Base-by-base conservation (phyloP, 352 stramenopile species). In the Pythium sukuiense region DNA sequence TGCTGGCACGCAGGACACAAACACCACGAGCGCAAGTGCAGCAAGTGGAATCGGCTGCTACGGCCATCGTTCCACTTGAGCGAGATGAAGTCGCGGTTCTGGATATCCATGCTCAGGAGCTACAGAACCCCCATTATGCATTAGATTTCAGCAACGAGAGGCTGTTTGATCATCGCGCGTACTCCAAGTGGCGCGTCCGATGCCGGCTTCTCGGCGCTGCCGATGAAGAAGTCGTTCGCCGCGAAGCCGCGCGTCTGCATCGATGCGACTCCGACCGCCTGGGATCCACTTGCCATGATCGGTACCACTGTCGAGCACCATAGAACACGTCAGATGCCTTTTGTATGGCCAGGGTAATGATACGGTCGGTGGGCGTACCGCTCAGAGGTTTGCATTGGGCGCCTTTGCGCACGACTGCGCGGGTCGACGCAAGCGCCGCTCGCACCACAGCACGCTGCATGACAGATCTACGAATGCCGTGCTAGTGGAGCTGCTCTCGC, bases 1-100 rank as follows among this genome's bases (percentile, higher is more conserved):
- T 93, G 85, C 60, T 89, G 79, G 61, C 87, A 95, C 58, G 79
- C 54, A 0, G 80, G 61, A 37, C 87, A 95, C 57, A 74, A 63
- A 39, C 87, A 95, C 85, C 87, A 95, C 55, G 87, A 74, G 50
- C 87, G 85, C 55, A 95, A 58, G 60, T 95, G 87, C 46, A 90
- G 59, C 37, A 91, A 63, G 41, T 95, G 83, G 62, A 88, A 93
- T 50, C 82, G 86, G 58, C 83, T 91, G 24, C 67, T 67, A 35
- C 76, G 79, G 14, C 80, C 87, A 48, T 95, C 84, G 57, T 81
- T 81, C 87, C 87, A 95, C 45, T 85, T 85, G 64, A 95, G 73
- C 53, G 77, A 79, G 35, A 95, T 87, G 65, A 84, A 87, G 59
- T 93, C 84, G 41, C 78, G 80, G 26, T 81, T 67, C 55, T 89